Conservation (phyloP, 2,329 filamentous ascomycete genomes). For the Truncatella angustata region DNA sequence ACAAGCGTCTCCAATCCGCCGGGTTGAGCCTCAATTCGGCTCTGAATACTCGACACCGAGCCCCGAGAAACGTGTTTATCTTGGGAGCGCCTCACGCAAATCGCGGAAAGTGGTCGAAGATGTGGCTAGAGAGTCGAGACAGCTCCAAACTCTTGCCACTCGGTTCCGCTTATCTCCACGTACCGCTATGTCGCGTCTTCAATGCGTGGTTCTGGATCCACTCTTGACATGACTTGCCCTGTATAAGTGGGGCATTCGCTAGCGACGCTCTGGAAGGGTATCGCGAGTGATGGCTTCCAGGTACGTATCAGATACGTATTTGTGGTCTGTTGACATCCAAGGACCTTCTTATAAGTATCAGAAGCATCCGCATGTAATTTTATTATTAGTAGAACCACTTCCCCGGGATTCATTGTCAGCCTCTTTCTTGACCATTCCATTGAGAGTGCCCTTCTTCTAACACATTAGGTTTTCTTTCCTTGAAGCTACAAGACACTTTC, state of each 20-base stretch:
- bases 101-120: not conserved
- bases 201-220: conserved; percentile 2
- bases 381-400: not conserved
- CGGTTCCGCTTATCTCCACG: conserved; percentile 3
- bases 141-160: not conserved
- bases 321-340: not conserved
- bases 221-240: not conserved
- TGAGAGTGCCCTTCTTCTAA: not conserved
- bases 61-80: not conserved
- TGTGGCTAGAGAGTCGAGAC: conserved; percentile 2
- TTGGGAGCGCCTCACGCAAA: not conserved
- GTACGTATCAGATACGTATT: not conserved
- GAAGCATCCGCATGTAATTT: not conserved
- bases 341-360: conserved; percentile 2
- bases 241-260: conserved; percentile 2
- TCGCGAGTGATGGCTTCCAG: not conserved
- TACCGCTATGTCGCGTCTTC: conserved; percentile 1
- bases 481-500: too few relatives aligned
- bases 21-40: conserved; percentile 5
- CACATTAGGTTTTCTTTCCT: not conserved
- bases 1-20: conserved; percentile 4
- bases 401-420: not conserved
- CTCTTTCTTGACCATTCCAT: not conserved
- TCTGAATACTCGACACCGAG: not conserved
- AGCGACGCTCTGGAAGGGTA: not conserved